Evolutionary conservation across 805 yeast species (phyloP).

Genomic region (Teunomyces cretensis): DNA sequence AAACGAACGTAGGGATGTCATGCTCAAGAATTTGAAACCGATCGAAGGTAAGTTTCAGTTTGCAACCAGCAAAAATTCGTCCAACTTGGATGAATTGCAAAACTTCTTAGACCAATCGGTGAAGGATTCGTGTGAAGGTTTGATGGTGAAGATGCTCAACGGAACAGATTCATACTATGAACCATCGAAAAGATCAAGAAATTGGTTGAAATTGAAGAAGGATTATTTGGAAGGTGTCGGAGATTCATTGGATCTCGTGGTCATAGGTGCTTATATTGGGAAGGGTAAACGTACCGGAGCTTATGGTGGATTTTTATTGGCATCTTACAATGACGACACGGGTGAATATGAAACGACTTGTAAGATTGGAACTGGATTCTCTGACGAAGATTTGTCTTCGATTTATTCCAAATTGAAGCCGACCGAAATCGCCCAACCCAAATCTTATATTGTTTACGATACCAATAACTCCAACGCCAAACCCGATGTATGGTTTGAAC

Average conservation of each 20-base stretch:
- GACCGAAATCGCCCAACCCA: conserved; percentile 64
- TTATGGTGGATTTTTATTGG: conserved; percentile 92
- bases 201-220: conserved; percentile 94
- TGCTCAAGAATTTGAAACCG: conserved; percentile 55
- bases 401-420: conserved; percentile 63
- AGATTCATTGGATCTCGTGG: conserved; percentile 90
- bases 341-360: conserved; percentile 95
- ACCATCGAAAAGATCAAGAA: conserved; percentile 91
- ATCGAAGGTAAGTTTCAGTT: conserved; percentile 78
- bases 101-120: conserved; percentile 84
- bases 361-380: conserved; percentile 96
- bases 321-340: conserved; percentile 84
- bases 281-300: conserved; percentile 92
- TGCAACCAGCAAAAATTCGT: conserved; percentile 73
- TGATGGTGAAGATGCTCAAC: conserved; percentile 89
- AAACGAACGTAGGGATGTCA: conserved; percentile 62
- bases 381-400: conserved; percentile 73
- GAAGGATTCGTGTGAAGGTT: conserved; percentile 88
- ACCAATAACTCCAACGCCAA: conserved; percentile 56
- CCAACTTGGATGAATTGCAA: conserved; percentile 74
- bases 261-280: conserved; percentile 91
- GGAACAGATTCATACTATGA: conserved; percentile 83
- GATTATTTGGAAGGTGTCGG: conserved; percentile 95
- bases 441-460: conserved; percentile 67
- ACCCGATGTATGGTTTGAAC: conserved; percentile 96